Evolutionary conservation across 768 basidiomycete species (phyloP).

Genomic region (Jaapia argillacea): DNA sequence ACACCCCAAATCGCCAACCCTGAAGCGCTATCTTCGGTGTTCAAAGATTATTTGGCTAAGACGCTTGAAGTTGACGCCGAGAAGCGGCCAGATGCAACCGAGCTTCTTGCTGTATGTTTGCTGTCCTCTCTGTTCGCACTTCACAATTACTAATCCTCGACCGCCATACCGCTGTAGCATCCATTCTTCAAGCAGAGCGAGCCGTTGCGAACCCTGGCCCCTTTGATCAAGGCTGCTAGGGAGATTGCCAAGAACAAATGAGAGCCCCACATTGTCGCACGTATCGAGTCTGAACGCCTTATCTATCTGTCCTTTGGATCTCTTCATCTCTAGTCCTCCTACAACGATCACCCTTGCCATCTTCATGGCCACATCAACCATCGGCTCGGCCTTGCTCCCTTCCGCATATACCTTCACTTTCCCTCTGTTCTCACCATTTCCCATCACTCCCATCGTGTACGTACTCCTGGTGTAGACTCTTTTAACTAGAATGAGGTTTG

Average conservation of each 20-base stretch:
- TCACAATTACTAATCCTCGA: slow-evolving; percentile 4
- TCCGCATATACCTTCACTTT: too few relatives aligned
- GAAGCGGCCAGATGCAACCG: slow-evolving; percentile 79
- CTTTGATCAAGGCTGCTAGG: slow-evolving; percentile 86
- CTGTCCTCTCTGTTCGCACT: background rate
- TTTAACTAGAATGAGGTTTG: too few relatives aligned
- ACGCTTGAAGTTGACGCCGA: slow-evolving; percentile 93
- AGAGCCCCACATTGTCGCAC: slow-evolving; percentile 2
- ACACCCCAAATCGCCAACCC: slow-evolving; percentile 96
- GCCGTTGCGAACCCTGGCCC: slow-evolving; percentile 76
- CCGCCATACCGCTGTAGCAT: slow-evolving; percentile 36
- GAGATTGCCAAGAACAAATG: slow-evolving; percentile 65
- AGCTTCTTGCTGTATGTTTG: slow-evolving; percentile 55
- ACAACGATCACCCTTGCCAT: too few relatives aligned
- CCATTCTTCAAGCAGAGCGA: slow-evolving; percentile 85
- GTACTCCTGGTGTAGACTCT: too few relatives aligned
- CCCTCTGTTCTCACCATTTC: too few relatives aligned
- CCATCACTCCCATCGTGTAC: too few relatives aligned
- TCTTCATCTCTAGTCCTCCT: too few relatives aligned
- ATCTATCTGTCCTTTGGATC: too few relatives aligned
- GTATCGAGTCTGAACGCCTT: background rate
- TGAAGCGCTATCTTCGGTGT: slow-evolving; percentile 59
- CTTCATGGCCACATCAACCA: too few relatives aligned
- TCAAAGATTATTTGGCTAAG: slow-evolving; percentile 83
- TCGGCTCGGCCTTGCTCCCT: too few relatives aligned